Percentiles rank a stretch among this genome's conserved stretches.
Conservation (phyloP, 2,329 filamentous ascomycete species). For the Xylariomycetidae sp. region DNA sequence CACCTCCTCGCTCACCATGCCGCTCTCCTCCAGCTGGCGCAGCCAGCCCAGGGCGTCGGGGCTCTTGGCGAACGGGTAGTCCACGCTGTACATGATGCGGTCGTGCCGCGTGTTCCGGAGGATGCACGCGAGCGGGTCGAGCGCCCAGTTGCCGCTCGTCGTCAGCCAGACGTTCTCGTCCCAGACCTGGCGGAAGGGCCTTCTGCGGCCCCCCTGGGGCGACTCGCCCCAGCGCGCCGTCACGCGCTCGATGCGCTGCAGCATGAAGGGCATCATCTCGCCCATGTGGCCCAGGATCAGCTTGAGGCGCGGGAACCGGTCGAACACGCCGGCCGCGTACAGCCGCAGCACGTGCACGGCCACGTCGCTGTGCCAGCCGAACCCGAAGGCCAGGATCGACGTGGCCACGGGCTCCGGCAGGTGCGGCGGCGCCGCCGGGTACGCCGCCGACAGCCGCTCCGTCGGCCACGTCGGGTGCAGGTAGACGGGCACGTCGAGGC, state of each 20-base stretch:
- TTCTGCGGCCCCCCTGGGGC: too few relatives aligned
- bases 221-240: constrained; percentile 5
- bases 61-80: constrained; percentile 50
- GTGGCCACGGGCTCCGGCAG: constrained; percentile 21
- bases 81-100: constrained; percentile 49
- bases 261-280: constrained; percentile 47
- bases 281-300: constrained; percentile 35
- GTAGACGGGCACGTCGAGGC: constrained; percentile 45
- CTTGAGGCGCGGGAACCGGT: constrained; percentile 30
- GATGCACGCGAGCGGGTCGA: constrained; percentile 40
- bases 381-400: constrained; percentile 16
- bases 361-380: constrained; percentile 31
- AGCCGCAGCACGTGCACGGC: constrained; percentile 27
- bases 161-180: constrained; percentile 53
- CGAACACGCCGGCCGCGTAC: constrained; percentile 22
- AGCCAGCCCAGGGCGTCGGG: constrained; percentile 43
- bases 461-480: constrained; percentile 39
- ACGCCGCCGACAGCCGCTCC: constrained; percentile 27
- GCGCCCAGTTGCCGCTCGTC: constrained; percentile 46
- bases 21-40: constrained; percentile 41
- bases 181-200: constrained; percentile 44
- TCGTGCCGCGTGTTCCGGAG: constrained; percentile 29
- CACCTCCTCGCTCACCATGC: constrained; percentile 42
- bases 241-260: constrained; percentile 36
- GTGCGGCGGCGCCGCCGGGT: constrained; percentile 25